These are phyloP conservation scores for Berkeleyomyces rouxiae DNA, from an alignment of 2,329 filamentous ascomycete species.

Conservation along the genomic window DNA sequence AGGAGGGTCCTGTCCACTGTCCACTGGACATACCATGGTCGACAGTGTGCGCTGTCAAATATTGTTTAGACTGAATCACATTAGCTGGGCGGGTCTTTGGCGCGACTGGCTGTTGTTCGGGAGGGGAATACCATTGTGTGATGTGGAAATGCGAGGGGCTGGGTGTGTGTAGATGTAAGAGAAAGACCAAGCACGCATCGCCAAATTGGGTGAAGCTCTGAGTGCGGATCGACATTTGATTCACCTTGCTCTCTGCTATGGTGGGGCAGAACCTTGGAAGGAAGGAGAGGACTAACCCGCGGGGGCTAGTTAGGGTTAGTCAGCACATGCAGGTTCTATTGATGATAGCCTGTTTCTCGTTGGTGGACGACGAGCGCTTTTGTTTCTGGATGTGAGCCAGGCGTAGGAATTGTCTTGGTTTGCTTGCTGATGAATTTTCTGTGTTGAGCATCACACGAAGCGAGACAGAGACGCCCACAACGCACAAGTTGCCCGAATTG, in stretches of 20 bases:
- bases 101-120: neutral
- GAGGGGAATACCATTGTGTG: neutral
- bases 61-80: constrained; percentile 74
- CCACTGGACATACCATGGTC: constrained; percentile 49
- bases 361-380: no score
- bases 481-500: neutral
- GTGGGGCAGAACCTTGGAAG: constrained; percentile 1
- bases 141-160: neutral
- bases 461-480: neutral
- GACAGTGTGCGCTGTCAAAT: constrained; percentile 80
- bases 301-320: neutral
- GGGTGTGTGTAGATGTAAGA: neutral
- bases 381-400: neutral
- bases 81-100: neutral
- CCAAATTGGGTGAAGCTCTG: neutral
- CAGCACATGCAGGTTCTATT: no score
- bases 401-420: neutral
- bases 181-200: neutral
- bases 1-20: no score
- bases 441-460: neutral
- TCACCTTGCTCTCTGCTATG: neutral
- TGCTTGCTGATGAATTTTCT: neutral
- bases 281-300: neutral
- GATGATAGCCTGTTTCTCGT: no score
- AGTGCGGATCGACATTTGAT: neutral